Evolutionary conservation across 2,329 filamentous ascomycete genomes (phyloP).

Genomic region (Fusarium pseudoanthophilum): DNA sequence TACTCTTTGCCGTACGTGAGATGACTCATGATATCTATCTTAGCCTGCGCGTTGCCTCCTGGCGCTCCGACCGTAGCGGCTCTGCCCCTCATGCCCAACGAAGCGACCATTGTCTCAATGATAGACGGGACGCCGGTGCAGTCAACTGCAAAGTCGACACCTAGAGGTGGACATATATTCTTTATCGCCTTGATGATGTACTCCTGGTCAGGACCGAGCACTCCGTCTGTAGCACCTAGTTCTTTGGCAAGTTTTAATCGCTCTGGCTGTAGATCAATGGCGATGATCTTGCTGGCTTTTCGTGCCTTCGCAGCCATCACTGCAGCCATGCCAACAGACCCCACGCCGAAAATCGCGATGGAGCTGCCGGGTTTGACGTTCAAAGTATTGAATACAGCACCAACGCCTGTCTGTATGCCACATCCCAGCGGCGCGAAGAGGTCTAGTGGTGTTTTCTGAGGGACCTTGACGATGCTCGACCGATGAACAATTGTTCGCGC

Average conservation of each 20-base stretch:
- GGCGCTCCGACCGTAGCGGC: slow-evolving; percentile 25
- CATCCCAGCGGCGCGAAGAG: slow-evolving; percentile 28
- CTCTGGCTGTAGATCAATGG: slow-evolving; percentile 6
- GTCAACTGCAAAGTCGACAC: slow-evolving; percentile 30
- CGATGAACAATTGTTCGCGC: slow-evolving; percentile 9
- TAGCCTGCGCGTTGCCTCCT: background rate
- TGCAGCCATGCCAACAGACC: slow-evolving; percentile 20
- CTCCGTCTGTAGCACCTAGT: slow-evolving; percentile 16
- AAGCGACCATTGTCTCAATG: slow-evolving; percentile 19
- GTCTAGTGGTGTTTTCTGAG: background rate
- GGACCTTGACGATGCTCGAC: slow-evolving; percentile 21
- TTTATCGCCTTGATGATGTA: background rate
- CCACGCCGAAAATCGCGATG: slow-evolving; percentile 21
- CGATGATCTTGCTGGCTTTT: slow-evolving; percentile 4
- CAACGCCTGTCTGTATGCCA: slow-evolving; percentile 29
- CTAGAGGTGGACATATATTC: background rate
- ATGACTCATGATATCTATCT: slow-evolving; percentile 20
- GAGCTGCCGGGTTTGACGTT: slow-evolving; percentile 13
- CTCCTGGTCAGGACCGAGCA: background rate
- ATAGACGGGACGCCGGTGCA: slow-evolving; percentile 26
- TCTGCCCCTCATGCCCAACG: slow-evolving; percentile 12
- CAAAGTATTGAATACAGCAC: slow-evolving; percentile 15
- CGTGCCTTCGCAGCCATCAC: slow-evolving; percentile 25
- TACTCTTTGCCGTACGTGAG: slow-evolving; percentile 24
- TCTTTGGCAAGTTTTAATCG: slow-evolving; percentile 16